Percentiles rank a stretch among this genome's conserved stretches.
phyloP scores from a whole-genome alignment of 495 filamentous ascomycete genomes.

The Aspergillus cavernicola region DNA sequence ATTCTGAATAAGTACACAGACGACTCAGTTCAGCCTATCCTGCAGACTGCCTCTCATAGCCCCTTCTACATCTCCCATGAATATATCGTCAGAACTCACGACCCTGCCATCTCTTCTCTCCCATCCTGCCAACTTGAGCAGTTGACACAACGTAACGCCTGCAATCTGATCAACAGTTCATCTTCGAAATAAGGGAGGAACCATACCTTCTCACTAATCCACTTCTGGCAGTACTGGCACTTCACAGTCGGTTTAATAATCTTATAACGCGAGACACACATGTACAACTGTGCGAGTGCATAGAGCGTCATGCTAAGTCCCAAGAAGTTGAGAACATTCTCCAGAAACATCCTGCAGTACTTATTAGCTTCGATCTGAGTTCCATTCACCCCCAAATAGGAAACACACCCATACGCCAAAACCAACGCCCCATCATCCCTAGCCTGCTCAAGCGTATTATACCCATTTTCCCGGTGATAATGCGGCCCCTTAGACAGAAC shows the following conservation, averaged over 20 bases:
- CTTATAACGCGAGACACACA: conserved; percentile 54
- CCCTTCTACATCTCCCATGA: too few relatives aligned
- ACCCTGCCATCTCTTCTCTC: not conserved
- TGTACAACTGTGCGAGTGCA: conserved; percentile 61
- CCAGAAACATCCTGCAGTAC: conserved; percentile 54
- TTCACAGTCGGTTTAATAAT: conserved; percentile 68
- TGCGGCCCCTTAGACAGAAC: conserved; percentile 56
- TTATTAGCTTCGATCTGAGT: too few relatives aligned
- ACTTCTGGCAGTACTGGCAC: conserved; percentile 69
- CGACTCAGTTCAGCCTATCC: too few relatives aligned
- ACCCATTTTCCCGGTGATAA: conserved; percentile 43
- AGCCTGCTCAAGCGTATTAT: conserved; percentile 67
- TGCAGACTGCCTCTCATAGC: too few relatives aligned
- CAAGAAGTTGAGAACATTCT: conserved; percentile 62
- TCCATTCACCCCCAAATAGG: not conserved
- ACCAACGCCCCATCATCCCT: conserved; percentile 67
- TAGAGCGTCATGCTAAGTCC: conserved; percentile 66
- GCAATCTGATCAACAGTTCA: not conserved
- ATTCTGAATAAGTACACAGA: too few relatives aligned
- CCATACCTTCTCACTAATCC: conserved; percentile 60
- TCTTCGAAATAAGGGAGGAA: not conserved
- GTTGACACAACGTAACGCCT: not conserved
- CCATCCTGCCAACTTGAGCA: not conserved
- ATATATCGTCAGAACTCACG: too few relatives aligned
- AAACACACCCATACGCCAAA: conserved; percentile 62